phyloP scores from a whole-genome alignment of 139 green algal species.

The Chlorella sp. region DNA sequence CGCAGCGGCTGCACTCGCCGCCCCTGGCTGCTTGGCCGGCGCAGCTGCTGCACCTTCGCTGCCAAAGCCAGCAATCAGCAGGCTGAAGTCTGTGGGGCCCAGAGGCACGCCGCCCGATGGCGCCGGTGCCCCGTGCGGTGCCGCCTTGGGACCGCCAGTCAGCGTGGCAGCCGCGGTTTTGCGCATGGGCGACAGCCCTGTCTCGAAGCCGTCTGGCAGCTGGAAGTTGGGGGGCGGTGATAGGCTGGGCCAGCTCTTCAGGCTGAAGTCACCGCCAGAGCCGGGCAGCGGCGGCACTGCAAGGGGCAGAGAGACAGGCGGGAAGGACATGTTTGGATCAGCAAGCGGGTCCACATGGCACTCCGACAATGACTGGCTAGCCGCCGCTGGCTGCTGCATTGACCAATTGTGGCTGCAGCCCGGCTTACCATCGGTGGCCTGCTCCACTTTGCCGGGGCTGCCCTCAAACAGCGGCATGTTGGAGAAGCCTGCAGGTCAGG shows the following conservation, averaged over 20 bases:
- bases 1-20: neutral
- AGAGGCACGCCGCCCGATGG: neutral
- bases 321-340: neutral
- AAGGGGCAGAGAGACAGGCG: neutral
- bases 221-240: slow-evolving; percentile 42
- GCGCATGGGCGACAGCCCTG: slow-evolving; percentile 11
- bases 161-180: neutral
- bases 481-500: neutral
- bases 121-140: too few relatives aligned
- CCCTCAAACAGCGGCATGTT: neutral
- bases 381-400: neutral
- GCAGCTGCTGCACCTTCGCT: neutral
- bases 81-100: slow-evolving; percentile 12
- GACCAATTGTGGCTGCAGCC: neutral
- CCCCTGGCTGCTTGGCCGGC: neutral
- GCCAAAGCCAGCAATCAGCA: slow-evolving; percentile 14
- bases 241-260: slow-evolving; percentile 39
- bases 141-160: neutral
- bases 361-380: too few relatives aligned
- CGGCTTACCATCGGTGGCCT: neutral
- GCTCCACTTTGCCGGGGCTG: neutral
- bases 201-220: slow-evolving; percentile 36
- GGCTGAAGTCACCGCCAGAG: slow-evolving; percentile 18
- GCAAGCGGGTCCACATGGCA: too few relatives aligned
- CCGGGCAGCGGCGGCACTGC: slow-evolving; percentile 4